phyloP scores from a whole-genome alignment of 169 alveolate species.

The Eimeria necatrix region DNA sequence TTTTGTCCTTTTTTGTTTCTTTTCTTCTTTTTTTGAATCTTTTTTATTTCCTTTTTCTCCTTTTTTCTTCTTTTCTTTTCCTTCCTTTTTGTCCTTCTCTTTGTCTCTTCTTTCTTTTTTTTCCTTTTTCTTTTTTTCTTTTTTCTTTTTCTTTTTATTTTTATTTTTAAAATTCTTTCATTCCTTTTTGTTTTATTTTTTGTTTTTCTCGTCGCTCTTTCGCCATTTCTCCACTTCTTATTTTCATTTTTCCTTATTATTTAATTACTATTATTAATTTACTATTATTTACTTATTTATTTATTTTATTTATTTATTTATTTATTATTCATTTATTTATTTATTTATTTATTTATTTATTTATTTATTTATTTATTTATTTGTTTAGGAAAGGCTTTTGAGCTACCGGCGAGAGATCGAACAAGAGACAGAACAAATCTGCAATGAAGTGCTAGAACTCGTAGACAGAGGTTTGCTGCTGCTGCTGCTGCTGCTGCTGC shows the following conservation, averaged over 20 bases:
- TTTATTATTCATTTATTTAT: background rate
- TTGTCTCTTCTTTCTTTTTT: no score
- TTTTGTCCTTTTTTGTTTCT: no score
- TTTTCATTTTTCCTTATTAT: background rate
- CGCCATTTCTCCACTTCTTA: no score
- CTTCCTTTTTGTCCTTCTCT: no score
- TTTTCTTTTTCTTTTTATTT: no score
- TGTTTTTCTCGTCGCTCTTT: no score
- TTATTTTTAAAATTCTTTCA: no score
- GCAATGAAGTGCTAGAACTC: conserved; percentile 61
- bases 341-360: background rate
- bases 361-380: background rate
- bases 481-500: background rate
- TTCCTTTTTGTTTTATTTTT: no score
- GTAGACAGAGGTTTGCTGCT: conserved; percentile 55
- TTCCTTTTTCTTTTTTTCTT: no score
- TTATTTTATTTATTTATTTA: background rate
- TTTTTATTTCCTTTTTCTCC: no score
- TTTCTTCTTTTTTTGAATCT: no score
- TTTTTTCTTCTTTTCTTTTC: no score
- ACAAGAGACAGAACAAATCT: conserved; percentile 30
- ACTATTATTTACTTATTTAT: background rate
- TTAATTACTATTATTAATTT: background rate
- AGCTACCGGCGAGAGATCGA: conserved; percentile 60
- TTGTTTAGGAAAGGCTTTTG: conserved; percentile 7